These are phyloP conservation scores for Tetrahymena elliotti DNA, from an alignment of 73 alveolate species.

Conservation along the genomic window DNA sequence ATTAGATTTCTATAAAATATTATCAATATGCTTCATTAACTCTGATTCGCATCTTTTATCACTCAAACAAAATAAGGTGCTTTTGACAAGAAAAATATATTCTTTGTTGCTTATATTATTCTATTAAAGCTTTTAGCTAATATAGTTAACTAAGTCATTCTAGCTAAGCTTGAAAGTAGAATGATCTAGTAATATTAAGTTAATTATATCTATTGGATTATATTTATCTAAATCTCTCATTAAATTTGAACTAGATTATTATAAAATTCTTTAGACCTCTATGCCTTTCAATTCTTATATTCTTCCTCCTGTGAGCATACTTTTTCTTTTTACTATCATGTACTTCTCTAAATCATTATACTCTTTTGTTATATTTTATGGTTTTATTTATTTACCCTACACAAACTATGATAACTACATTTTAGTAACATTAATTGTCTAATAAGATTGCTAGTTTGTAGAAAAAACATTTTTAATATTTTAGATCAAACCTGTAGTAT, in stretches of 20 bases:
- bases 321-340: not conserved
- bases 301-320: not conserved
- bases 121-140: not conserved
- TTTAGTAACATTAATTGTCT: not conserved
- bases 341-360: not conserved
- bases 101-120: not conserved
- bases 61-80: not conserved
- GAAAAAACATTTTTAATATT: not conserved
- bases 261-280: not conserved
- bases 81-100: not conserved
- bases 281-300: not conserved
- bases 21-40: not conserved
- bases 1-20: not conserved
- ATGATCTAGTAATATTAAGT: not conserved
- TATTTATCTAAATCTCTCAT: not conserved
- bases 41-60: not conserved
- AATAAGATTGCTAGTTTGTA: not conserved
- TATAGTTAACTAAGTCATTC: not conserved
- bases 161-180: not conserved
- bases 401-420: not conserved
- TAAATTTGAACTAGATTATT: not conserved
- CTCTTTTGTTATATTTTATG: not conserved
- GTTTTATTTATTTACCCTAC: not conserved
- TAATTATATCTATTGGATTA: not conserved
- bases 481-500: not conserved